Conservation (phyloP, 306 rosid species). For the Acacia crassicarpa region DNA sequence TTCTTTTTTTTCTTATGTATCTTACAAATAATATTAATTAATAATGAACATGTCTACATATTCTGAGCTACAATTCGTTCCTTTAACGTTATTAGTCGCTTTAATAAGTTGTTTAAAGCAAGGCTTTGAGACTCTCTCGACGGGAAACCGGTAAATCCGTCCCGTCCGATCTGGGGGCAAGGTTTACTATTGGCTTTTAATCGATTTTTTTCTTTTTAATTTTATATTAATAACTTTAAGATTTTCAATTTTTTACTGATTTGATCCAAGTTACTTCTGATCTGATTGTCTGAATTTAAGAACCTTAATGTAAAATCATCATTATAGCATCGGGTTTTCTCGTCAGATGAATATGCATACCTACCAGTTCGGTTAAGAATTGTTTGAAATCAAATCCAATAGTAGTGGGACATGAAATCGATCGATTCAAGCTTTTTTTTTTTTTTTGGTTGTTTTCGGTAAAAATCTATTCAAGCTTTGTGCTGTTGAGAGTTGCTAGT, state of each 20-base stretch:
- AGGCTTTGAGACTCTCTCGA: too few species aligned
- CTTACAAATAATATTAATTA: background rate
- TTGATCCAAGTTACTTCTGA: too few species aligned
- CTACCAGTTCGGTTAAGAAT: background rate
- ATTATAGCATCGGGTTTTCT: background rate
- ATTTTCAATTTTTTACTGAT: too few species aligned
- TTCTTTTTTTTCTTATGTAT: background rate
- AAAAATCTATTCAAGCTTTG: background rate
- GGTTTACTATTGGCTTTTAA: too few species aligned
- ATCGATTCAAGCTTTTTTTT: background rate
- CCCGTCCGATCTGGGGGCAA: too few species aligned
- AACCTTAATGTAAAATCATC: background rate
- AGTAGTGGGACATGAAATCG: background rate
- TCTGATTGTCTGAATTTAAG: too few species aligned
- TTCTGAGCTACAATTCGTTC: background rate
- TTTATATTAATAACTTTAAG: too few species aligned
- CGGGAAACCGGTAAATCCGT: too few species aligned
- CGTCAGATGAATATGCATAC: background rate
- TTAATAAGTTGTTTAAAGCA: background rate
- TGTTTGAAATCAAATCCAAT: background rate
- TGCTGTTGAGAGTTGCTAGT: slow-evolving; percentile 32
- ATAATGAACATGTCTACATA: background rate
- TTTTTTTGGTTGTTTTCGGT: too few species aligned
- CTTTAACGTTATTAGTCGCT: background rate
- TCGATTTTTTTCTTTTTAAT: too few species aligned